Percentiles rank a stretch among this genome's conserved stretches.
Conservation (phyloP, 148 eudicot species). For the Rhododendron ovatum region DNA sequence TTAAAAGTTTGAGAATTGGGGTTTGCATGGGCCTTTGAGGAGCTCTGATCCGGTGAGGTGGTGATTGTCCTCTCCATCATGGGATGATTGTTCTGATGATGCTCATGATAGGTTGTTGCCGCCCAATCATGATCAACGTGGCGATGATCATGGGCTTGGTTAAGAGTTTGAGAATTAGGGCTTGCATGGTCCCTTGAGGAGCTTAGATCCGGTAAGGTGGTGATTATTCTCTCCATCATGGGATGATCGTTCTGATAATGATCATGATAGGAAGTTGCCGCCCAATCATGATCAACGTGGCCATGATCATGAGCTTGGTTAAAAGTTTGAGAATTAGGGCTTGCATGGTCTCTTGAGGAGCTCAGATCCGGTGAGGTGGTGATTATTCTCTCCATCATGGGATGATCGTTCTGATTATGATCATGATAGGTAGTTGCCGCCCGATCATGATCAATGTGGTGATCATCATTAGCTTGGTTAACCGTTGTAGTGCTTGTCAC, state of each 20-base stretch:
- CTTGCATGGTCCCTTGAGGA: constrained; percentile 9
- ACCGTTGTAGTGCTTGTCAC: neutral
- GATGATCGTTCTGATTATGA: neutral
- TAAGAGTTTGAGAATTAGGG: neutral
- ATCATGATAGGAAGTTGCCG: neutral
- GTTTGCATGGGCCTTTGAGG: constrained; percentile 6
- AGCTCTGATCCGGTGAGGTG: constrained; percentile 10
- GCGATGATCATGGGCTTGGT: neutral
- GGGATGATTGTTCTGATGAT: neutral
- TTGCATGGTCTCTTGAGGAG: constrained; percentile 13
- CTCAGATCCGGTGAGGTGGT: constrained; percentile 6
- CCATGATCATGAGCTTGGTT: neutral
- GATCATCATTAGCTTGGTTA: neutral
- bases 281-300: neutral
- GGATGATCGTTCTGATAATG: neutral
- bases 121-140: neutral
- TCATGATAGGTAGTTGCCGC: neutral
- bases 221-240: neutral
- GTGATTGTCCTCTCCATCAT: neutral
- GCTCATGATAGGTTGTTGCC: neutral
- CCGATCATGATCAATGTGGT: neutral
- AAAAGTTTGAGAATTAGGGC: neutral
- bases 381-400: neutral
- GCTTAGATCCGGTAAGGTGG: constrained; percentile 6
- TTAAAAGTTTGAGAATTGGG: neutral